Evolutionary conservation across 2,329 filamentous ascomycete genomes (phyloP).

Genomic region (Cladobotryum mycophilum): DNA sequence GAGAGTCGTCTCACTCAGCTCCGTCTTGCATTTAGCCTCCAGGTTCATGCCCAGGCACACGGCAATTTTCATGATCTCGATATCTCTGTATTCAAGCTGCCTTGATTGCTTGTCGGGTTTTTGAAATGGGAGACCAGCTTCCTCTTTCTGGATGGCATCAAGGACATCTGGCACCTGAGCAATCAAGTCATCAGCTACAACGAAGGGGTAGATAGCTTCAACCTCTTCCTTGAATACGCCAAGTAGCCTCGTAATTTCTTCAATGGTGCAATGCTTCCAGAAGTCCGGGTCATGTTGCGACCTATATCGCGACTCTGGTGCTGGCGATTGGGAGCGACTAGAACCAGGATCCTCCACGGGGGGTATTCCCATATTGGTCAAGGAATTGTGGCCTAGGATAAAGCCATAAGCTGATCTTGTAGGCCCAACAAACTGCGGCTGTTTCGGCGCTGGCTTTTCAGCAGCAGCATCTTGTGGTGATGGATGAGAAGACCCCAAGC

Average conservation of each 20-base stretch:
- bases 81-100: conserved; percentile 18
- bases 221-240: conserved; percentile 34
- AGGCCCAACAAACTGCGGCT: conserved; percentile 32
- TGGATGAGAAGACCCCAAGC: conserved; percentile 12
- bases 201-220: conserved; percentile 31
- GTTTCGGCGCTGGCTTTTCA: conserved; percentile 22
- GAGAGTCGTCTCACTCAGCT: conserved; percentile 23
- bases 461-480: conserved; percentile 12
- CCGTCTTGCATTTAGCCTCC: conserved; percentile 26
- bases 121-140: not conserved
- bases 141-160: conserved; percentile 14
- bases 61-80: conserved; percentile 29
- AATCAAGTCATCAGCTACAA: conserved; percentile 23
- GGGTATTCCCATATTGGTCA: conserved; percentile 31
- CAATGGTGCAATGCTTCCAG: conserved; percentile 18
- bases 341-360: conserved; percentile 19
- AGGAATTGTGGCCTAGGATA: conserved; percentile 28
- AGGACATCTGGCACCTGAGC: conserved; percentile 22
- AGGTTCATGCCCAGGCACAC: conserved; percentile 27
- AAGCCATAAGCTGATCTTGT: conserved; percentile 30
- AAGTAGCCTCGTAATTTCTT: conserved; percentile 27
- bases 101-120: not conserved
- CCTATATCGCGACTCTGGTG: not conserved
- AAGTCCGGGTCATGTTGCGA: conserved; percentile 14
- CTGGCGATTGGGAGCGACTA: conserved; percentile 10